These are phyloP conservation scores for Colletotrichum neosansevieriae DNA, from an alignment of 2,329 filamentous ascomycete genomes.

Conservation along the genomic window DNA sequence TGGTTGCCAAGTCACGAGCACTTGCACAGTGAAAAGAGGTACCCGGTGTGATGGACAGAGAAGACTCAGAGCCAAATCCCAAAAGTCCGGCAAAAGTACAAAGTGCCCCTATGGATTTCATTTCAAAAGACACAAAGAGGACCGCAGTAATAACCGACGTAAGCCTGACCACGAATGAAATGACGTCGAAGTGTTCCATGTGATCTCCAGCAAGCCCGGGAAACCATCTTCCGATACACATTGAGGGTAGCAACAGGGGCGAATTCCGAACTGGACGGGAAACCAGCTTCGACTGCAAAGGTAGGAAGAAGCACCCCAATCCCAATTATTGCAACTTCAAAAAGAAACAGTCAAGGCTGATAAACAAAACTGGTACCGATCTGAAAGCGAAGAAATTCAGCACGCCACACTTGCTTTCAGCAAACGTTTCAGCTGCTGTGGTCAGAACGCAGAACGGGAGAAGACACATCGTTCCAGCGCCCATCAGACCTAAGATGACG, in stretches of 20 bases:
- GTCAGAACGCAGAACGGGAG: slow-evolving; percentile 46
- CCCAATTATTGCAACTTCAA: slow-evolving; percentile 62
- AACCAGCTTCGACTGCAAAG: slow-evolving; percentile 52
- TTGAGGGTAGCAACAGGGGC: slow-evolving; percentile 59
- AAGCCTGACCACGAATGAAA: slow-evolving; percentile 41
- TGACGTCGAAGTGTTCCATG: slow-evolving; percentile 59
- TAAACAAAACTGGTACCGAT: slow-evolving; percentile 55
- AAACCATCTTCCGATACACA: slow-evolving; percentile 56
- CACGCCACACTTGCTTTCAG: slow-evolving; percentile 41
- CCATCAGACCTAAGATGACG: slow-evolving; percentile 44
- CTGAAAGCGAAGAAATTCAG: slow-evolving; percentile 56
- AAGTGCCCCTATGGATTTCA: slow-evolving; percentile 51
- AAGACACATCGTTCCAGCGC: slow-evolving; percentile 50
- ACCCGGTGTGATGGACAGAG: slow-evolving; percentile 56
- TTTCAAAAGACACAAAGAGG: slow-evolving; percentile 59
- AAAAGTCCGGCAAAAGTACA: slow-evolving; percentile 60
- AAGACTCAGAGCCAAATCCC: slow-evolving; percentile 61
- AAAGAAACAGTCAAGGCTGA: slow-evolving; percentile 56
- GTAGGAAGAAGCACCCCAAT: slow-evolving; percentile 59
- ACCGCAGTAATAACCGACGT: slow-evolving; percentile 52
- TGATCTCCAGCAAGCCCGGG: slow-evolving; percentile 57
- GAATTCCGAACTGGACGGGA: slow-evolving; percentile 54
- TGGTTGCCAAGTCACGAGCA: not conserved
- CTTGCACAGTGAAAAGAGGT: not conserved
- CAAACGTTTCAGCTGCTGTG: not conserved